Evolutionary conservation across 2,329 filamentous ascomycete species (phyloP), one percentile per base, ranked within the genome.

Genomic region (Niveomyces coronatus): DNA sequence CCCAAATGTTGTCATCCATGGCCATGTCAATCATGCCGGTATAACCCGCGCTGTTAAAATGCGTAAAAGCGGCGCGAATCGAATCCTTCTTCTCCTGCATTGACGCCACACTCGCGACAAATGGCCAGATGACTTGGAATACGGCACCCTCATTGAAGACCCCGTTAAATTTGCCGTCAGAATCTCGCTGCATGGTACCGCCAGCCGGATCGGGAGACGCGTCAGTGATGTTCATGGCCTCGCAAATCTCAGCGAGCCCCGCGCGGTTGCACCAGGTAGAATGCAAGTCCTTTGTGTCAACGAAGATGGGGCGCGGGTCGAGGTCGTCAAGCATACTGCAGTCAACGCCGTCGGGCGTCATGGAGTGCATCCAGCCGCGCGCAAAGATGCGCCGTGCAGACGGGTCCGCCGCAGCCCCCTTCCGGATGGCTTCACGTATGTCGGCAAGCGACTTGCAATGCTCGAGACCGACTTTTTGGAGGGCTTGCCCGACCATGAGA

Each of bases 1-100:
- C 65, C 71, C 72, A 76, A 1, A 65, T 64, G 17, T 62, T 65
- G 27, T 75, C 70, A 42, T 76, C 72, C 72, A 76, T 76, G 31
- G 73, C 73, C 73, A 76, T 76, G 37, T 76, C 72, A 7, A 74
- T 59, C 27, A 71, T 61, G 3, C 71, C 70, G 0, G 71, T 76
- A 47, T 71, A 74, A 1, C 73, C 72, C 2, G 62, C 67, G 0
- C 61, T 53, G 43, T 66, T 67, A 46, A 74, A 76, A 0, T 66
- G 62, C 3, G 59, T 48, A 17, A 76, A 61, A 0, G 70, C 72
- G 0, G 64, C 64, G 14, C 55, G 53, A 43, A 76, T 61, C 3
- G 65, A 62, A 5, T 62, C 60, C 36, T 67, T 62, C 24, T 65
- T 65, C 32, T 75, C 68, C 17, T 66, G 56, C 23, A 65, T 56